Evolutionary conservation across 225 moss, liverwort and hornwort species (phyloP).

Genomic region (Rhytidiadelphus loreus): DNA sequence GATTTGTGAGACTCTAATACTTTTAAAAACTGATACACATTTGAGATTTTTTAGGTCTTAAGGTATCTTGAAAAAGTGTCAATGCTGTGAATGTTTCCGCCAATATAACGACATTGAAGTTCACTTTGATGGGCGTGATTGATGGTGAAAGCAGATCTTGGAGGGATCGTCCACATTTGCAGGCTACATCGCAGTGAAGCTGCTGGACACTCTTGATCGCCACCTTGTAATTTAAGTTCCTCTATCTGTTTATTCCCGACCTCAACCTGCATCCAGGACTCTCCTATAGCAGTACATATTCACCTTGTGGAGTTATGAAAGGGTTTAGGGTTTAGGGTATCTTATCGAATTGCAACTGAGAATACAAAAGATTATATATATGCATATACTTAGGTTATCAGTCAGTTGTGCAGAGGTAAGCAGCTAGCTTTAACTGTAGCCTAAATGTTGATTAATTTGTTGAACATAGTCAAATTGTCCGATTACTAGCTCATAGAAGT

Average conservation of each 20-base stretch:
- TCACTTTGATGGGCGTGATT: neutral
- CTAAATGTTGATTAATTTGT: too few relatives aligned
- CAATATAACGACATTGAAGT: neutral
- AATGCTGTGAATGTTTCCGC: neutral
- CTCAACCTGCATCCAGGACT: neutral
- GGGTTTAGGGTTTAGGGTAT: too few relatives aligned
- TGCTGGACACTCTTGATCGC: slow-evolving; percentile 56
- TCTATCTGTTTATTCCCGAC: neutral
- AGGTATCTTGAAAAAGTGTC: neutral
- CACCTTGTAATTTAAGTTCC: neutral
- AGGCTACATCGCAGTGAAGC: slow-evolving; percentile 52
- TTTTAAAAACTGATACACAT: too few relatives aligned
- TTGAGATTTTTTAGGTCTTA: neutral
- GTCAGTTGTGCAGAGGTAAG: neutral
- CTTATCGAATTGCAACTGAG: neutral
- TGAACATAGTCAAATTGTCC: neutral
- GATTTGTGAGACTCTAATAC: too few relatives aligned
- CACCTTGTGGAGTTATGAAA: neutral
- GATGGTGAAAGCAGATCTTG: slow-evolving; percentile 32
- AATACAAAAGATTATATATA: neutral
- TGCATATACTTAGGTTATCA: too few relatives aligned
- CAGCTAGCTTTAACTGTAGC: too few relatives aligned
- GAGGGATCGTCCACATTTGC: slow-evolving; percentile 58
- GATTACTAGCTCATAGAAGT: neutral
- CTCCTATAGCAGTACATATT: neutral